Percentiles rank a stretch among this genome's conserved stretches.
Evolutionary conservation across 2,329 filamentous ascomycete genomes (phyloP).

Genomic region (Colletotrichum filicis): DNA sequence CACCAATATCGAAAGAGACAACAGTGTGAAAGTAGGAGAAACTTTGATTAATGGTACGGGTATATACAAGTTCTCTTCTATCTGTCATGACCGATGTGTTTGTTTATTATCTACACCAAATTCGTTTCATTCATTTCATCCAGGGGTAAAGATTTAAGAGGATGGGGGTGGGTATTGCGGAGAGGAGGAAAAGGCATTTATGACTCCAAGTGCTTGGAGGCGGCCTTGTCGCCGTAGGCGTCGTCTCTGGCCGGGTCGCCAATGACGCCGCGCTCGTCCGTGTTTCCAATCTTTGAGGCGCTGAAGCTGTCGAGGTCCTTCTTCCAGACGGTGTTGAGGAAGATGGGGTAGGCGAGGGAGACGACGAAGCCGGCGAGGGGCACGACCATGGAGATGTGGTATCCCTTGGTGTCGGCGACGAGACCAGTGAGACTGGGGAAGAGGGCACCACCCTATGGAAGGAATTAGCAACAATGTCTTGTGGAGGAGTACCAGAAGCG

Average conservation of each 20-base stretch:
- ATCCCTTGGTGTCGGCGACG: constrained; percentile 18
- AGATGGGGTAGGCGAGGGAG: constrained; percentile 66
- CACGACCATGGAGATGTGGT: constrained; percentile 69
- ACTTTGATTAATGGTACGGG: neutral
- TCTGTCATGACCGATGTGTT: neutral
- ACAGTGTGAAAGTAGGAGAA: neutral
- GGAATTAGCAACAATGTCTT: neutral
- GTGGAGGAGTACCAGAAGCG: too few species aligned
- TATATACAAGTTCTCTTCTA: neutral
- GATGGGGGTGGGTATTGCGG: too few species aligned
- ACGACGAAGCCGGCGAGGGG: constrained; percentile 69
- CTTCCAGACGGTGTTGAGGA: constrained; percentile 60
- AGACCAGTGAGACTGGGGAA: constrained; percentile 22
- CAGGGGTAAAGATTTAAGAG: neutral
- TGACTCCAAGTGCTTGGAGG: constrained; percentile 27
- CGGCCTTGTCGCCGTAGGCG: constrained; percentile 2
- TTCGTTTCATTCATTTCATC: neutral
- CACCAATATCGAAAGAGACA: neutral
- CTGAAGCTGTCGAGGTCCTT: constrained; percentile 31
- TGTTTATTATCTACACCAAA: neutral
- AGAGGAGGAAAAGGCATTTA: neutral
- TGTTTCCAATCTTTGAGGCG: constrained; percentile 28
- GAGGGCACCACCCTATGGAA: constrained; percentile 13
- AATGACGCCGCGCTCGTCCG: constrained; percentile 23
- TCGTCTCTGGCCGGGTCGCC: constrained; percentile 22